Percentiles rank a stretch among this genome's conserved stretches.
phyloP scores from a whole-genome alignment of 768 basidiomycete species.

The Amanita exitialis region DNA sequence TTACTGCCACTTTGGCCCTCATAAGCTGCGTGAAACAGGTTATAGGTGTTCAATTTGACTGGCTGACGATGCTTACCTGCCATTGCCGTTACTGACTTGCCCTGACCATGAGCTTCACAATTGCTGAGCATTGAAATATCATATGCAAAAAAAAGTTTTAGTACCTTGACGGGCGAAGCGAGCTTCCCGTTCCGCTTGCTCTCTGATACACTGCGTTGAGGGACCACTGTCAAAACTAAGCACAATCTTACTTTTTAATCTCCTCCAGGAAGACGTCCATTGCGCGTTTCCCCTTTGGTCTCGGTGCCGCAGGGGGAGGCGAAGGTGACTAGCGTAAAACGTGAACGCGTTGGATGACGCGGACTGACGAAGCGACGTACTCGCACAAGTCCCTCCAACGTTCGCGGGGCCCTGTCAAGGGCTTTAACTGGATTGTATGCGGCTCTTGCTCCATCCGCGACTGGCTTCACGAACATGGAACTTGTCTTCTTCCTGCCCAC shows the following conservation, averaged over 20 bases:
- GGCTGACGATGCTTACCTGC: conserved; percentile 47
- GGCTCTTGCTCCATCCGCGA: conserved; percentile 35
- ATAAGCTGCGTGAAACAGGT: conserved; percentile 42
- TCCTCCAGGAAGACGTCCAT: conserved; percentile 97
- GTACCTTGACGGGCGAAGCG: conserved; percentile 65
- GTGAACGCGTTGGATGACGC: background rate
- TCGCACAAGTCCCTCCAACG: conserved; percentile 13
- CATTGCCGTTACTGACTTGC: conserved; percentile 81
- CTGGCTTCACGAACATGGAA: conserved; percentile 52
- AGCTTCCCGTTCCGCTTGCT: conserved; percentile 86
- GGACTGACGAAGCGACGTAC: conserved; percentile 12
- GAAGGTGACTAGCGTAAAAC: conserved; percentile 39
- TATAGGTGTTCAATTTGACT: background rate
- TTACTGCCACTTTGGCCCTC: conserved; percentile 87
- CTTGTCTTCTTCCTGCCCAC: conserved; percentile 37
- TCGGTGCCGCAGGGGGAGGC: conserved; percentile 41
- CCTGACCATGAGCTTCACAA: conserved; percentile 39
- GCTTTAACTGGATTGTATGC: conserved; percentile 33
- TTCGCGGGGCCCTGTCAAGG: conserved; percentile 14
- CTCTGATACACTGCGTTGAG: conserved; percentile 36
- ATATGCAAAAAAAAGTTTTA: conserved; percentile 3
- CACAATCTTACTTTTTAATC: conserved; percentile 66
- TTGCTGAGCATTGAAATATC: conserved; percentile 2
- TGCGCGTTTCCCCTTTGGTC: conserved; percentile 87
- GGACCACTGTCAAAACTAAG: background rate